Percentiles rank a stretch among this genome's conserved stretches.
Conservation (phyloP, 2,329 filamentous ascomycete genomes). For the Aspergillus sp. region DNA sequence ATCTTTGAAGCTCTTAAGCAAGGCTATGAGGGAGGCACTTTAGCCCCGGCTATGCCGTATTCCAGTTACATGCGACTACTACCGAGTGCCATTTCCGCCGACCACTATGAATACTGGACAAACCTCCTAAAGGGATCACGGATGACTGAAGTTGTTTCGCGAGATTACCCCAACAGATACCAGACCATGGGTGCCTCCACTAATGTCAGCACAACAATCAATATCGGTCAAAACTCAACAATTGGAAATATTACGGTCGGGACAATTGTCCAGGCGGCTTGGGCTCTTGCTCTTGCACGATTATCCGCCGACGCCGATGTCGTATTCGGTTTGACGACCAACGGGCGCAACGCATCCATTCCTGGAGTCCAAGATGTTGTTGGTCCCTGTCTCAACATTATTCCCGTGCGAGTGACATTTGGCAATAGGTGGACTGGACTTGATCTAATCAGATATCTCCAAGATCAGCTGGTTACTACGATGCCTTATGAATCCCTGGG, state of each 20-base stretch:
- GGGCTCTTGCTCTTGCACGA: constrained; percentile 62
- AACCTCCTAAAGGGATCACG: constrained; percentile 57
- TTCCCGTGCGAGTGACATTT: constrained; percentile 63
- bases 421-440: constrained; percentile 50
- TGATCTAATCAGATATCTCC: constrained; percentile 55
- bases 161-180: constrained; percentile 34
- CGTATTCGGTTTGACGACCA: constrained; percentile 66
- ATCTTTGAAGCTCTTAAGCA: constrained; percentile 61
- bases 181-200: constrained; percentile 37
- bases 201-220: constrained; percentile 39
- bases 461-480: constrained; percentile 58
- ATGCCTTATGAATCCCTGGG: constrained; percentile 58
- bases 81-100: constrained; percentile 39
- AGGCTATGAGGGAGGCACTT: constrained; percentile 48
- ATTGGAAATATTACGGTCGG: constrained; percentile 61
- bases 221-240: constrained; percentile 41
- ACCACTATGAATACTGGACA: constrained; percentile 61
- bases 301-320: constrained; percentile 56
- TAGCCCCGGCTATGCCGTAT: constrained; percentile 44
- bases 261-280: constrained; percentile 65
- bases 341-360: constrained; percentile 59
- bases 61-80: constrained; percentile 47
- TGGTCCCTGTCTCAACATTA: constrained; percentile 68
- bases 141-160: constrained; percentile 46
- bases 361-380: constrained; percentile 57